A percentile compares a stretch with the other conserved stretches of the same genome.
phyloP scores from a whole-genome alignment of 805 yeast species.

The Metschnikowia kunwiensis region DNA sequence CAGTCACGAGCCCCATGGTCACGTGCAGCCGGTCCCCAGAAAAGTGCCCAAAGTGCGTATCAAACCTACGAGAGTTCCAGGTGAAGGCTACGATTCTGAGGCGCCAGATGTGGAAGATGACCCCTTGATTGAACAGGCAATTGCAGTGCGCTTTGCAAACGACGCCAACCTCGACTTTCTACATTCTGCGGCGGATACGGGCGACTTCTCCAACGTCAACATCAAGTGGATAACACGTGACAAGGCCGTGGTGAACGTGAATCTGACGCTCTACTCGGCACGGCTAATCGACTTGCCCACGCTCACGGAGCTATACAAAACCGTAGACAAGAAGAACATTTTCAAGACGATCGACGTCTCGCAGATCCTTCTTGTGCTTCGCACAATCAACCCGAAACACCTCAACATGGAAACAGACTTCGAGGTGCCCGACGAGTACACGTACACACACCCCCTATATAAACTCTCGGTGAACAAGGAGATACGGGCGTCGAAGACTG shows the following conservation, averaged over 20 bases:
- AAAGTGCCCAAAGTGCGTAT: constrained; percentile 47
- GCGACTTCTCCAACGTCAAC: constrained; percentile 67
- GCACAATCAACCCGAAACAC: constrained; percentile 41
- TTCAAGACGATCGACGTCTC: constrained; percentile 82
- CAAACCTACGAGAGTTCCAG: constrained; percentile 69
- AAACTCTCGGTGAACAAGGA: constrained; percentile 30
- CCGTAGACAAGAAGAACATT: constrained; percentile 84
- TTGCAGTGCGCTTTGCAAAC: constrained; percentile 70
- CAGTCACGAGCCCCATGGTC: constrained; percentile 2
- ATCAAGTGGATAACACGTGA: constrained; percentile 82
- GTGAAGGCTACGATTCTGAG: constrained; percentile 95
- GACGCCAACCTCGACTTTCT: constrained; percentile 70
- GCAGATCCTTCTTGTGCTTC: constrained; percentile 78
- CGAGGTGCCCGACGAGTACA: constrained; percentile 35
- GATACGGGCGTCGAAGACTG: constrained; percentile 46
- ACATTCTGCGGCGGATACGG: constrained; percentile 70
- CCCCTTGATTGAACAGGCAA: constrained; percentile 85
- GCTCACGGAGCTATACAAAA: constrained; percentile 78
- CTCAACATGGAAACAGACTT: constrained; percentile 46
- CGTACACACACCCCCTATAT: constrained; percentile 41
- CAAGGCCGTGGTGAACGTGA: constrained; percentile 72
- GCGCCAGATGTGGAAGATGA: constrained; percentile 96
- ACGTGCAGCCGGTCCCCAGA: constrained; percentile 11
- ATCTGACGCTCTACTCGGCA: constrained; percentile 72
- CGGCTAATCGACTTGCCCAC: constrained; percentile 88